These are phyloP conservation scores for Plicaturopsis crispa DNA, from an alignment of 768 basidiomycete species.

Conservation along the genomic window DNA sequence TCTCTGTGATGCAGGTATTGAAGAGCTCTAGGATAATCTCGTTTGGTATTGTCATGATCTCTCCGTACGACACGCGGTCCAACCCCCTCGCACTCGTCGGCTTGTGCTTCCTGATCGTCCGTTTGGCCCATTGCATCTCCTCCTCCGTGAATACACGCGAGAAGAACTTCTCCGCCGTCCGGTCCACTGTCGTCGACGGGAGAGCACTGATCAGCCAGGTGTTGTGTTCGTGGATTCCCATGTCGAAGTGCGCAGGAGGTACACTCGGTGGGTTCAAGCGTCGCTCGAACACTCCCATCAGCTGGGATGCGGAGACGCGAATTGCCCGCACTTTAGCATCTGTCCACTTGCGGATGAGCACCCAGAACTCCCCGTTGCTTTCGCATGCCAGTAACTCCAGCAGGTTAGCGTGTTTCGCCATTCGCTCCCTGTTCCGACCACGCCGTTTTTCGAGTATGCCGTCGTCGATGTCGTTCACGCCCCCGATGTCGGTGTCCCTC, in stretches of 20 bases:
- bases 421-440: no score
- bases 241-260: slow-evolving; percentile 1
- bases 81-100: slow-evolving; percentile 2
- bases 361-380: not conserved
- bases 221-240: slow-evolving; percentile 1
- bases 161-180: slow-evolving; percentile 7
- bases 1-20: slow-evolving; percentile 5
- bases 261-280: slow-evolving; percentile 1
- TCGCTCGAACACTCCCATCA: slow-evolving; percentile 2
- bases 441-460: no score
- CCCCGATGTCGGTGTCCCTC: no score
- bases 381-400: not conserved
- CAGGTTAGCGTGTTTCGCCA: slow-evolving; percentile 2
- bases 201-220: not conserved
- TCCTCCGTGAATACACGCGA: slow-evolving; percentile 4
- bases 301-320: not conserved
- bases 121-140: slow-evolving; percentile 2
- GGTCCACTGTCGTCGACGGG: slow-evolving; percentile 3
- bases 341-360: slow-evolving; percentile 1
- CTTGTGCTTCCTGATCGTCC: slow-evolving; percentile 1
- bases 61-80: slow-evolving; percentile 5
- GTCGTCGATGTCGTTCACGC: no score
- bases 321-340: not conserved
- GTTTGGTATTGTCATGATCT: slow-evolving; percentile 5
- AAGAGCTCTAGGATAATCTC: slow-evolving; percentile 15